phyloP scores from a whole-genome alignment of 306 rosid species.

The Sophora flavescens region DNA sequence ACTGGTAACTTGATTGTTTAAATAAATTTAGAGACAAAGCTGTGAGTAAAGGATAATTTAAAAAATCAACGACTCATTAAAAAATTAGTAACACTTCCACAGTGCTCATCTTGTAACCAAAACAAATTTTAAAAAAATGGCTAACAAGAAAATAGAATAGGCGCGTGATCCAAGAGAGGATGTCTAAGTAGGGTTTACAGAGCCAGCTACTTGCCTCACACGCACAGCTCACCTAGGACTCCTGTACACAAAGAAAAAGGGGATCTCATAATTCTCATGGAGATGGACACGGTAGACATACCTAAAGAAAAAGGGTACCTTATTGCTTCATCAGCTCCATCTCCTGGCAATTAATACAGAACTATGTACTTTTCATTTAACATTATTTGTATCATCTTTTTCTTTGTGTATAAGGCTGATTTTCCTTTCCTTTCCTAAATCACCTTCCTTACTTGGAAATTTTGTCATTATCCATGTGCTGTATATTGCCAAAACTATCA shows the following conservation, averaged over 20 bases:
- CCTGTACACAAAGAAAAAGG: constrained; percentile 12
- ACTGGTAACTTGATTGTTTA: too few species aligned
- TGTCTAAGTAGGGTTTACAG: constrained; percentile 49
- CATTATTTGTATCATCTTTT: constrained; percentile 33
- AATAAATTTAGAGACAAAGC: background rate
- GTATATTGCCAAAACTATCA: constrained; percentile 55
- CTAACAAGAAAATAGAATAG: constrained; percentile 19
- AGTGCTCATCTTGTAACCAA: constrained; percentile 23
- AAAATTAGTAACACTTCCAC: constrained; percentile 5
- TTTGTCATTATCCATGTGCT: constrained; percentile 47
- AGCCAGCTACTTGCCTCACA: constrained; percentile 63
- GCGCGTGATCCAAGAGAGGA: constrained; percentile 50
- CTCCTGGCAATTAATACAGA: constrained; percentile 29
- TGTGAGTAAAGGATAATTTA: background rate
- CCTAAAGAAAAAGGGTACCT: constrained; percentile 26
- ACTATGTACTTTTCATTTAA: constrained; percentile 38
- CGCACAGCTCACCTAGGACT: constrained; percentile 61
- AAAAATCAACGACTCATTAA: background rate
- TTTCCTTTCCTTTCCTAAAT: constrained; percentile 46
- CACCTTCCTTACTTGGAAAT: constrained; percentile 55
- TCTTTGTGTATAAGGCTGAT: constrained; percentile 50
- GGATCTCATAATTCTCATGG: constrained; percentile 40
- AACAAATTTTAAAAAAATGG: constrained; percentile 18
- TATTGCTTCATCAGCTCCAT: constrained; percentile 27
- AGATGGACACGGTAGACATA: constrained; percentile 32